A percentile compares a stretch with the other conserved stretches of the same genome.
phyloP scores from a whole-genome alignment of 768 basidiomycete genomes.

The Trametes elegans region DNA sequence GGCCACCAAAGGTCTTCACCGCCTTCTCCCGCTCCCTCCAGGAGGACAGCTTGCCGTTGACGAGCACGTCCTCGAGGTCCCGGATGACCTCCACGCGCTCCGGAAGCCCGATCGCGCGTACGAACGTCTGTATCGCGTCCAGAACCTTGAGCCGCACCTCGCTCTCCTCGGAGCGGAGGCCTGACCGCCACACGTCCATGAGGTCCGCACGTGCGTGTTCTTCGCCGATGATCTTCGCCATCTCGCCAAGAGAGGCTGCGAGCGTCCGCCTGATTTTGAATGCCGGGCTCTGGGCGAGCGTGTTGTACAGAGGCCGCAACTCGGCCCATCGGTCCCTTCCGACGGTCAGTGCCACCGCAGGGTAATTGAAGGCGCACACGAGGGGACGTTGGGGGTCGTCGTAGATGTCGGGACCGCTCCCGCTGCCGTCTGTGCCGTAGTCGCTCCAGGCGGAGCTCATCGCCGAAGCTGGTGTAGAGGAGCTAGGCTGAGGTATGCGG shows the following conservation, averaged over 20 bases:
- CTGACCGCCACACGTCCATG: slow-evolving; percentile 66
- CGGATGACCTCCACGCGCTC: slow-evolving; percentile 43
- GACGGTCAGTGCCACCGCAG: slow-evolving; percentile 83
- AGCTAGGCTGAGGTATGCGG: background rate
- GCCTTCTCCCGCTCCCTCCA: slow-evolving; percentile 85
- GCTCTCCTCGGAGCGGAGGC: slow-evolving; percentile 54
- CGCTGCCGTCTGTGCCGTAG: slow-evolving; percentile 11
- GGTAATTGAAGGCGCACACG: slow-evolving; percentile 87
- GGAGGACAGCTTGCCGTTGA: slow-evolving; percentile 57
- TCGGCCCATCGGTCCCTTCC: slow-evolving; percentile 74
- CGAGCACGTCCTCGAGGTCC: slow-evolving; percentile 43
- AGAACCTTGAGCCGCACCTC: slow-evolving; percentile 72
- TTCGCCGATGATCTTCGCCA: slow-evolving; percentile 81
- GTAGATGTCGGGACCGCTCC: slow-evolving; percentile 32
- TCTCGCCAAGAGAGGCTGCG: slow-evolving; percentile 85
- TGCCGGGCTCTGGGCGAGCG: slow-evolving; percentile 58
- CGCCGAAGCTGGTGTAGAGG: slow-evolving; percentile 2
- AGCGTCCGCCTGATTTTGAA: slow-evolving; percentile 73
- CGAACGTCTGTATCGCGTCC: slow-evolving; percentile 60
- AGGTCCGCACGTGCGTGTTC: slow-evolving; percentile 68
- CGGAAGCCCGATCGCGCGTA: slow-evolving; percentile 47
- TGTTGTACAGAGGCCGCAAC: slow-evolving; percentile 64
- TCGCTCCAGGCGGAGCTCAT: slow-evolving; percentile 20
- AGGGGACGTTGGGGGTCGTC: slow-evolving; percentile 71
- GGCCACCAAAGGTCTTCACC: slow-evolving; percentile 50